phyloP scores from a whole-genome alignment of 345 rosid species.

The Gossypium sturtianum region DNA sequence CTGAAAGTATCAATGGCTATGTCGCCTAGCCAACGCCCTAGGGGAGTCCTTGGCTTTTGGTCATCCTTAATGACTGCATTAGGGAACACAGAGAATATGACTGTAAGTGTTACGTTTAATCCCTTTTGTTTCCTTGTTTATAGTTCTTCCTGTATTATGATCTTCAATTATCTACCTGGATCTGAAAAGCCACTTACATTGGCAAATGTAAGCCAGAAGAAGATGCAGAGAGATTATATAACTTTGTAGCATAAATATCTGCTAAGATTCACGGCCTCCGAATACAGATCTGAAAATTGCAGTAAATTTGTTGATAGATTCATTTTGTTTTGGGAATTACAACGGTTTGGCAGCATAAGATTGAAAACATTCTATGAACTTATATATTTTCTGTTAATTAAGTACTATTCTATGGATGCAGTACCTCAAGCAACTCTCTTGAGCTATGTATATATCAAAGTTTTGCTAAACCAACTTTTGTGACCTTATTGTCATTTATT shows the following conservation, averaged over 20 bases:
- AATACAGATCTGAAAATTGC: background rate
- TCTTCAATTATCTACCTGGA: constrained; percentile 25
- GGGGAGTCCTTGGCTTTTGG: constrained; percentile 98
- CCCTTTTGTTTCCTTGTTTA: constrained; percentile 1
- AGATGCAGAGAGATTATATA: background rate
- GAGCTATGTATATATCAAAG: background rate
- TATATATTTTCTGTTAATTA: background rate
- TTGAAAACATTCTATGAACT: background rate
- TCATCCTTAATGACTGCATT: constrained; percentile 96
- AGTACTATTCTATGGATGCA: background rate
- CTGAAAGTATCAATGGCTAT: constrained; percentile 82
- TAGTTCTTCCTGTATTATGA: background rate
- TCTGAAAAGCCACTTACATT: background rate
- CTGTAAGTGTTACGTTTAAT: constrained; percentile 45
- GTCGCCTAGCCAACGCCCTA: constrained; percentile 95
- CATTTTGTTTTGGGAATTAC: background rate
- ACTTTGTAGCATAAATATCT: background rate
- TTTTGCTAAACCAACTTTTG: background rate
- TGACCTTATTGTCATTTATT: background rate
- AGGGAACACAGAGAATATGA: constrained; percentile 97
- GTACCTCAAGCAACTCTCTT: background rate
- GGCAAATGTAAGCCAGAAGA: background rate
- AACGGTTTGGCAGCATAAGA: background rate
- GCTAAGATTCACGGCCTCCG: background rate
- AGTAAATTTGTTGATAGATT: background rate